A percentile compares a stretch with the other conserved stretches of the same genome.
These are phyloP conservation scores for Naganishia onofrii DNA, from an alignment of 768 basidiomycete species.

Conservation along the genomic window DNA sequence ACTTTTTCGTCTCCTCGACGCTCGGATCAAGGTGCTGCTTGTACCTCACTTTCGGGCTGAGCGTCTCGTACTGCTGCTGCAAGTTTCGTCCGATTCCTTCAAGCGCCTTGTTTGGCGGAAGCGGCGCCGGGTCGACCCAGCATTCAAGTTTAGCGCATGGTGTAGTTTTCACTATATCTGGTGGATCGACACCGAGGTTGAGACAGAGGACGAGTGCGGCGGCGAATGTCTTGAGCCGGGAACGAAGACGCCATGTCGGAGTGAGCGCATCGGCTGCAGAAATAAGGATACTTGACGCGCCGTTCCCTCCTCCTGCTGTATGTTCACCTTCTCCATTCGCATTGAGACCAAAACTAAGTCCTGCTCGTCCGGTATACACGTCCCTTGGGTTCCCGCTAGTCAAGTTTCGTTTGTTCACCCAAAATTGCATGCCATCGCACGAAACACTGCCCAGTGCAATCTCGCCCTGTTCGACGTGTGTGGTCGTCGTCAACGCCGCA, in stretches of 20 bases:
- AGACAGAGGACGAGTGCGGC: slow-evolving; percentile 82
- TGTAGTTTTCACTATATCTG: slow-evolving; percentile 93
- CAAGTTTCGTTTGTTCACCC: slow-evolving; percentile 70
- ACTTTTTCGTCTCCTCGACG: slow-evolving; percentile 84
- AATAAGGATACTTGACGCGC: slow-evolving; percentile 48
- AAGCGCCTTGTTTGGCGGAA: slow-evolving; percentile 88
- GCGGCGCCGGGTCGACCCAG: slow-evolving; percentile 93
- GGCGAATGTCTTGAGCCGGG: slow-evolving; percentile 85
- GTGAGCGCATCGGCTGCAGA: slow-evolving; percentile 22
- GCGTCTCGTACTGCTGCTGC: slow-evolving; percentile 90
- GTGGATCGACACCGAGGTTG: slow-evolving; percentile 96
- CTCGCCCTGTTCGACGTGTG: slow-evolving; percentile 6
- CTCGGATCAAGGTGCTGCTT: slow-evolving; percentile 91
- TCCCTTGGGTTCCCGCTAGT: slow-evolving; percentile 83
- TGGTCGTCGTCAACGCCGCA: background rate
- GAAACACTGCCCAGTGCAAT: background rate
- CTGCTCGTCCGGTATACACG: slow-evolving; percentile 35
- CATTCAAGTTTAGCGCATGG: slow-evolving; percentile 93
- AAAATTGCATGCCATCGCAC: slow-evolving; percentile 42
- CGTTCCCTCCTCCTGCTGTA: background rate
- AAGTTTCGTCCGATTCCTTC: slow-evolving; percentile 90
- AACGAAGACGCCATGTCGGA: slow-evolving; percentile 77
- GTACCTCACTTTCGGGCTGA: slow-evolving; percentile 89
- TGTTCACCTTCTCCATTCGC: background rate
- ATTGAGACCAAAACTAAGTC: slow-evolving; percentile 27